Evolutionary conservation across 805 yeast species (phyloP).

Genomic region (Barnettozyma vustinii): DNA sequence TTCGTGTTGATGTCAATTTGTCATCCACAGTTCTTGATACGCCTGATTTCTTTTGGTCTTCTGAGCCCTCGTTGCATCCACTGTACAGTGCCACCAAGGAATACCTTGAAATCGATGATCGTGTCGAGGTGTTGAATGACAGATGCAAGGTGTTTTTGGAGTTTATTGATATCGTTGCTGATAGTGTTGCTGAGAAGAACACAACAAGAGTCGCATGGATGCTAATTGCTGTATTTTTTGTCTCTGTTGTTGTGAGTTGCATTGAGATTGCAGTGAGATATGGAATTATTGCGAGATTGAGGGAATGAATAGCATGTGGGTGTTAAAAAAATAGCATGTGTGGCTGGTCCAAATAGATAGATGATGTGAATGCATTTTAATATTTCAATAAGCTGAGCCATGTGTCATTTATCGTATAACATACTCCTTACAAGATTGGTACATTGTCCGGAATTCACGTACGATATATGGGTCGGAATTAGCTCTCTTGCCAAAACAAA

Average conservation of each 20-base stretch:
- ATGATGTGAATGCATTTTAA: not conserved
- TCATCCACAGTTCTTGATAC: slow-evolving; percentile 89
- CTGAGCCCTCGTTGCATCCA: slow-evolving; percentile 93
- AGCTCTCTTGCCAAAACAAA: not conserved
- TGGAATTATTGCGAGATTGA: slow-evolving; percentile 1
- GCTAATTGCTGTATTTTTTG: slow-evolving; percentile 74
- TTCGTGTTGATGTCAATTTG: slow-evolving; percentile 89
- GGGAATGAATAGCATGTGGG: not conserved
- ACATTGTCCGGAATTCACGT: no score
- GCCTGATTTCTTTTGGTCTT: slow-evolving; percentile 95
- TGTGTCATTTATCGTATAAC: no score
- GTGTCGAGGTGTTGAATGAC: slow-evolving; percentile 91
- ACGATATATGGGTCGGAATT: slow-evolving; percentile 2
- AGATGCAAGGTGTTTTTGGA: slow-evolving; percentile 91
- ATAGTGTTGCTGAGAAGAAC: slow-evolving; percentile 88
- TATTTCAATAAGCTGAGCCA: not conserved
- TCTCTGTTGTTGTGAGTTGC: slow-evolving; percentile 72
- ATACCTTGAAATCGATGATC: slow-evolving; percentile 88
- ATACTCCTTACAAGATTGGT: not conserved
- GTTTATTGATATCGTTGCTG: slow-evolving; percentile 87
- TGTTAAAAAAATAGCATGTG: not conserved
- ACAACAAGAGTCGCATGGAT: slow-evolving; percentile 90
- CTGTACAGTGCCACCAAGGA: slow-evolving; percentile 85
- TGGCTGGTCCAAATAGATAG: not conserved
- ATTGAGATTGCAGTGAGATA: slow-evolving; percentile 63